These are phyloP conservation scores for Cinnamomum micranthum DNA, from an alignment of 164 flowering plant species.

Conservation along the genomic window DNA sequence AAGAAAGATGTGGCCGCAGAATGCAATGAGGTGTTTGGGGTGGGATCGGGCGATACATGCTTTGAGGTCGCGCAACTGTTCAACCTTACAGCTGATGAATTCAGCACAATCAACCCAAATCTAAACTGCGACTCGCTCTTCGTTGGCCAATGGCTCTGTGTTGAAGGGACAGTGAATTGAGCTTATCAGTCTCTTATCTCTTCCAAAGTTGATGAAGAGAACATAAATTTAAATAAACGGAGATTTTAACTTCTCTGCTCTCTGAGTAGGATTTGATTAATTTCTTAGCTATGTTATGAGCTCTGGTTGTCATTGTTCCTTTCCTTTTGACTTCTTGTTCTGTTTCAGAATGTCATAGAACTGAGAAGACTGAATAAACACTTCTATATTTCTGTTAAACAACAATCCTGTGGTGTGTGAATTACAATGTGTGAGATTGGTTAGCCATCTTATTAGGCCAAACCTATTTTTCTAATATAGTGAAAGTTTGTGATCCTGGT, in stretches of 20 bases:
- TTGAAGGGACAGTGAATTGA: constrained; percentile 12
- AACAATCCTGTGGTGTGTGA: no score
- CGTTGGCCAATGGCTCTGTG: constrained; percentile 26
- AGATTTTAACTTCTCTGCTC: neutral
- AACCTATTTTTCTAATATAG: no score
- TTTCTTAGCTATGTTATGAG: neutral
- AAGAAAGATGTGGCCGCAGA: neutral
- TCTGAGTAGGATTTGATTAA: neutral
- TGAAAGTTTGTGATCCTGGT: no score
- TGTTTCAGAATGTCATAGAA: neutral
- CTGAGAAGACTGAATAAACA: no score
- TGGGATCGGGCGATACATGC: constrained; percentile 19
- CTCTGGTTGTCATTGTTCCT: neutral
- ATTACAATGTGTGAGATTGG: no score
- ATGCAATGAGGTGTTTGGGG: constrained; percentile 9
- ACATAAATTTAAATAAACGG: neutral
- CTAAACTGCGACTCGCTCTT: constrained; percentile 17
- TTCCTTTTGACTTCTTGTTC: neutral
- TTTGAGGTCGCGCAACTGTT: constrained; percentile 13
- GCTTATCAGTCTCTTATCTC: neutral
- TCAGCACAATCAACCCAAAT: constrained; percentile 19
- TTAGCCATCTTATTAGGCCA: no score
- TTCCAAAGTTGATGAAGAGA: neutral
- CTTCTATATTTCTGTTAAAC: no score
- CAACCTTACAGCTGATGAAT: constrained; percentile 11